Evolutionary conservation across 306 rosid species (phyloP), one percentile per base, ranked within the genome.

Genomic region (Ziziphus jujuba): DNA sequence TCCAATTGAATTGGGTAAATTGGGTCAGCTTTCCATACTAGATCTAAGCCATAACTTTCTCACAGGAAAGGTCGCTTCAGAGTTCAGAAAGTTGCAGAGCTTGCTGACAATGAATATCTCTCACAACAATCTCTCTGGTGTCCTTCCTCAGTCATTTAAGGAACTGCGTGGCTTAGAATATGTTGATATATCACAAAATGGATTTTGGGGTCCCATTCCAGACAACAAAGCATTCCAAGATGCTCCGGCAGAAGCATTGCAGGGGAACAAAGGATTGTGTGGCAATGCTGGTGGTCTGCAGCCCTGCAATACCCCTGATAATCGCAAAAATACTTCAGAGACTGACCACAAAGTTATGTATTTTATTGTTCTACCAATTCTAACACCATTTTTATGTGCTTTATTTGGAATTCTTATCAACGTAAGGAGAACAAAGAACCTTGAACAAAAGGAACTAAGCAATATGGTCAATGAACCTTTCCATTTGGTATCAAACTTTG

Each of bases 1-100:
- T 17, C 87, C 87, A 17, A 3, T 13, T 28, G 64, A 72, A 62
- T 6, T 83, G 25, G 79, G 80, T 9, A 52, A 49, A 0, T 61
- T 79, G 25, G 10, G 11, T 19, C 79, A 69, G 0, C 68, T 76
- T 7, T 75, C 82, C 13, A 23, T 54, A 62, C 77, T 83, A 22
- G 84, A 83, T 66, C 61, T 83, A 17, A 79, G 84, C 55, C 13
- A 77, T 12, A 79, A 83, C 20, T 59, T 22, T 24, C 82, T 83
- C 49, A 9, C 57, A 7, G 72, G 76, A 51, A 53, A 72, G 13
- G 79, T 79, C 24, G 80, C 87, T 14, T 22, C 21, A 0, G 65
- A 69, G 23, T 45, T 83, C 1, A 16, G 25, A 3, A 11, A 38
- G 13, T 25, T 83, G 49, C 61, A 21, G 23, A 79, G 64, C 59